A percentile compares a stretch with the other conserved stretches of the same genome.
Evolutionary conservation across 441 rosid species (phyloP).

Genomic region (Macaranga tanarius): DNA sequence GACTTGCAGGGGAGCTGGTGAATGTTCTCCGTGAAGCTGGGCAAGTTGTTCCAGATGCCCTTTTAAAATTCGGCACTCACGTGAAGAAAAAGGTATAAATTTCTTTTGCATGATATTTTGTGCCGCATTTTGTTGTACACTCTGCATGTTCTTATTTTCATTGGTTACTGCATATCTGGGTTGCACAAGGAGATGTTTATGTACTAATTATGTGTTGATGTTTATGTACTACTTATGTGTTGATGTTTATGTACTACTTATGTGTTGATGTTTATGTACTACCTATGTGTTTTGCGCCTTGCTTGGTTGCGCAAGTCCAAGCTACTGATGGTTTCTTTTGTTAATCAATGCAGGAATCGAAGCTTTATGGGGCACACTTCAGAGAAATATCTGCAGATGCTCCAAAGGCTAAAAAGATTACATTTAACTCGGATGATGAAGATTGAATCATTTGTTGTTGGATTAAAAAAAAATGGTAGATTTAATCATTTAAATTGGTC

Average conservation of each 20-base stretch:
- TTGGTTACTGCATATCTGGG: background rate
- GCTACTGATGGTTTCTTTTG: background rate
- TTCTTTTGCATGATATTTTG: background rate
- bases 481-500: background rate
- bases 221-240: background rate
- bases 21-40: conserved; percentile 91
- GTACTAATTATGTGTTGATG: background rate
- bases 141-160: no score
- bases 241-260: background rate
- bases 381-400: conserved; percentile 89
- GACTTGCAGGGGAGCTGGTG: conserved; percentile 92
- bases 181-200: no score
- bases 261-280: background rate
- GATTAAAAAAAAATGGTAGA: no score
- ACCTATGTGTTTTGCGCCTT: background rate
- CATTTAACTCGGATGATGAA: conserved; percentile 81
- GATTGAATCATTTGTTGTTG: conserved; percentile 26
- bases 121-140: no score
- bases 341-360: conserved; percentile 61
- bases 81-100: conserved; percentile 86
- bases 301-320: background rate
- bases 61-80: conserved; percentile 91
- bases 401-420: conserved; percentile 80
- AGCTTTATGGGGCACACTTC: conserved; percentile 90
- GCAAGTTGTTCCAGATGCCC: conserved; percentile 78